These are phyloP conservation scores for Apophysomyces elegans DNA, from an alignment of 371 early-diverging fungal species.

Conservation along the genomic window DNA sequence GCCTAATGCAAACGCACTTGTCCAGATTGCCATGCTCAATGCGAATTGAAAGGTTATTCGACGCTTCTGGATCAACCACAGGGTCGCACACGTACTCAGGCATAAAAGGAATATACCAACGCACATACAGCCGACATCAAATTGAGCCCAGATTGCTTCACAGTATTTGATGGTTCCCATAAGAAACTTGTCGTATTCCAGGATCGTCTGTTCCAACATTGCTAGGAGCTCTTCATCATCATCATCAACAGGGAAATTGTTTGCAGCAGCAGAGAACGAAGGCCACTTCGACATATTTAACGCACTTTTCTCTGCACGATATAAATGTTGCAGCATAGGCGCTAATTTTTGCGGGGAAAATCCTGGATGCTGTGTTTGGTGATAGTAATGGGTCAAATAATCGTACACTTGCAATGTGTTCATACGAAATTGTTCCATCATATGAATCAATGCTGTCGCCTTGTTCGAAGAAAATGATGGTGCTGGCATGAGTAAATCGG, in stretches of 20 bases:
- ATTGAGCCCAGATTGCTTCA: slow-evolving; percentile 90
- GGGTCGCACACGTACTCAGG: slow-evolving; percentile 14
- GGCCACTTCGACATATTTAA: slow-evolving; percentile 33
- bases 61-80: slow-evolving; percentile 17
- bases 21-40: neutral
- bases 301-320: slow-evolving; percentile 28
- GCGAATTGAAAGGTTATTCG: neutral
- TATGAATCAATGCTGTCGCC: slow-evolving; percentile 51
- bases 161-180: slow-evolving; percentile 71
- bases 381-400: slow-evolving; percentile 65
- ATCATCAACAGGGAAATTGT: no score
- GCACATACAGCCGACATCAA: slow-evolving; percentile 74
- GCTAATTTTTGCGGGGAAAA: slow-evolving; percentile 29
- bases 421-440: slow-evolving; percentile 59
- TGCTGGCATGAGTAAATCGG: slow-evolving; percentile 57
- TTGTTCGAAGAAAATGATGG: slow-evolving; percentile 9
- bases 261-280: slow-evolving; percentile 24
- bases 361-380: slow-evolving; percentile 35
- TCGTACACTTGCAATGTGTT: slow-evolving; percentile 82
- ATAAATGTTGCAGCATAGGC: slow-evolving; percentile 29
- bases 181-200: slow-evolving; percentile 66
- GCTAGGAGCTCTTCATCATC: slow-evolving; percentile 20
- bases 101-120: slow-evolving; percentile 61
- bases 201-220: slow-evolving; percentile 41
- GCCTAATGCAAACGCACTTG: neutral